Conservation (phyloP, 108 stramenopile species). For the Tribonema minus region DNA sequence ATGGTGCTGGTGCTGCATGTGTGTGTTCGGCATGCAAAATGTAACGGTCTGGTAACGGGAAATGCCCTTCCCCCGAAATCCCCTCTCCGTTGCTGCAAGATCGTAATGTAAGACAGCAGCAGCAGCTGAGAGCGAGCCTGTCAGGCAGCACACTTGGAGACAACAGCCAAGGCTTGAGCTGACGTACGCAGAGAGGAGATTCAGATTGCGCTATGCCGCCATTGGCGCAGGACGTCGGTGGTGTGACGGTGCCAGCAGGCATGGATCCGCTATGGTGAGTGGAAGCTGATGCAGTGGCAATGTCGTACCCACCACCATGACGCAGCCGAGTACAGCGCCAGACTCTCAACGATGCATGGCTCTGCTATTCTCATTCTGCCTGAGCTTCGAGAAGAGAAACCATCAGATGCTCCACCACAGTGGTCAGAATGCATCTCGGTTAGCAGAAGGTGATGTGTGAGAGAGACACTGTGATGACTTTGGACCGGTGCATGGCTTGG, state of each 20-base stretch:
- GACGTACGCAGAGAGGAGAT: background rate
- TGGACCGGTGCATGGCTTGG: too few relatives aligned
- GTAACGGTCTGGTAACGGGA: too few relatives aligned
- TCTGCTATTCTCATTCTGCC: background rate
- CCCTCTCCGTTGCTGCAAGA: background rate
- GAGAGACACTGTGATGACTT: too few relatives aligned
- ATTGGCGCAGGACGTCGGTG: background rate
- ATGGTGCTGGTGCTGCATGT: too few relatives aligned
- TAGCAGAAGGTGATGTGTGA: too few relatives aligned
- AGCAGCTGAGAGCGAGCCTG: background rate
- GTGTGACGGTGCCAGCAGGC: conserved; percentile 5
- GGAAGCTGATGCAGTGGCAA: background rate
- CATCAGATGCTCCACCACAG: too few relatives aligned
- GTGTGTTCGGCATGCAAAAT: too few relatives aligned
- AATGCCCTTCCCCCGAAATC: background rate
- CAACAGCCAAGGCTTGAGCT: background rate
- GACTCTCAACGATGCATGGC: background rate
- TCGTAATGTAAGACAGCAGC: background rate
- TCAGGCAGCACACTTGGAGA: background rate
- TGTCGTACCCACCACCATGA: background rate
- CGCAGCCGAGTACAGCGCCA: background rate
- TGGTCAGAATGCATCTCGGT: too few relatives aligned
- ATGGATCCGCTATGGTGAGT: conserved; percentile 33
- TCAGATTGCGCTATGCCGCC: conserved; percentile 1
- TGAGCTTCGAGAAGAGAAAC: too few relatives aligned